Percentiles rank a stretch among this genome's conserved stretches.
These are phyloP conservation scores for Corylus heterophylla DNA, from an alignment of 306 rosid species.

Conservation along the genomic window DNA sequence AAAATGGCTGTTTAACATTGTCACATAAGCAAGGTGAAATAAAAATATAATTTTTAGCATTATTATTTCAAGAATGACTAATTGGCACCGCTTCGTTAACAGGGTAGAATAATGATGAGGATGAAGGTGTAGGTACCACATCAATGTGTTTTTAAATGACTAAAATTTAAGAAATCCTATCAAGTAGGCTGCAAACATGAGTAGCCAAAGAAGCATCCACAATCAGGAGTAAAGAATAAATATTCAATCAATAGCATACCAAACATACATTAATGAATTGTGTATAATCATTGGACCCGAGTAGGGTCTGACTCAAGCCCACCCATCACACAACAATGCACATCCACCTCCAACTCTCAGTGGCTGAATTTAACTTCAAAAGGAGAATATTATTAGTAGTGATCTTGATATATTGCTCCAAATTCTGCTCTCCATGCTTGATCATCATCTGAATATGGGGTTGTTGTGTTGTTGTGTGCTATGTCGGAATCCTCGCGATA, in stretches of 20 bases:
- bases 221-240: no score
- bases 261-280: neutral
- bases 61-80: no score
- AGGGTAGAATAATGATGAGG: no score
- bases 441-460: constrained; percentile 56
- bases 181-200: no score
- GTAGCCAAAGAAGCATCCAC: no score
- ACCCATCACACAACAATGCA: neutral
- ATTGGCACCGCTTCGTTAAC: no score
- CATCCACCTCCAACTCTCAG: neutral
- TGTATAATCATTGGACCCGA: constrained; percentile 22
- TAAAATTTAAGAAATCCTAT: no score
- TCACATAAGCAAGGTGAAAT: no score
- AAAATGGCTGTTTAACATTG: no score
- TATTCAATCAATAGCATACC: neutral
- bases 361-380: neutral
- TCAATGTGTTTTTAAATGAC: no score
- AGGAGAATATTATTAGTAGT: constrained; percentile 38
- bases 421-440: constrained; percentile 95
- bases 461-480: constrained; percentile 34
- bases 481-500: constrained; percentile 56
- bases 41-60: no score
- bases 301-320: constrained; percentile 8
- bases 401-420: constrained; percentile 96
- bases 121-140: no score